Evolutionary conservation across 2,329 filamentous ascomycete species (phyloP), one percentile per base, ranked within the genome.

Genomic region (Helotiales sp.): DNA sequence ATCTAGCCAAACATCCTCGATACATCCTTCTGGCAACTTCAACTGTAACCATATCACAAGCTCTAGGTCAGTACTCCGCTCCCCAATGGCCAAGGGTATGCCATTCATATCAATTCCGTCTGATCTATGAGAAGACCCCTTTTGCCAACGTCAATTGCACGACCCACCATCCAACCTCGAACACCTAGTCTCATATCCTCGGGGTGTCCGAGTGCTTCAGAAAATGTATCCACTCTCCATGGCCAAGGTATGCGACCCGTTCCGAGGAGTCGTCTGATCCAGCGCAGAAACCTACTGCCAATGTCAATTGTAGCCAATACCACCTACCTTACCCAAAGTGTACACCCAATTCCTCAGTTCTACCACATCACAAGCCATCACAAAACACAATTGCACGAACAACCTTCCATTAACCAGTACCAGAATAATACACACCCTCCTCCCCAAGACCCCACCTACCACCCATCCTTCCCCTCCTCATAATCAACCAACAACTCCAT

Each of bases 401-500:
- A 31, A 4, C 46, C 46, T 5, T 48, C 10, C 17, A 48, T 48
- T 48, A n/a, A 48, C 27, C 46, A n/a, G 25, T 38, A 60, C 30
- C 49, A 44, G 33, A 46, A 55, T 33, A 50, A 50, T 38, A 40
- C 42, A 30, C 40, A n/a, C 44, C n/a, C n/a, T n/a, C n/a, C n/a
- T n/a, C n/a, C n/a, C n/a, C n/a, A 6, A 29, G 6, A 33, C 30
- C 15, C 19, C 2, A 19, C 42, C 57, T 62, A 67, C 65, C 65
- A 67, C 6, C 64, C 66, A 57, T 66, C 66, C 15, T 60, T 54
- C 10, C 64, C 59, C 27, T 63, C 59, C 56, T 59, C 56, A 40
- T 74, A 81, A 69, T 85, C 80, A 66, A 83, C 79, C 71, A 92
- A 72, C 67, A 88, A 84, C 73, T 92, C 86, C 70, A 85, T 82